Percentiles rank a stretch among this genome's conserved stretches.
Conservation (phyloP, 768 basidiomycete genomes). For the Tulasnella sp. region DNA sequence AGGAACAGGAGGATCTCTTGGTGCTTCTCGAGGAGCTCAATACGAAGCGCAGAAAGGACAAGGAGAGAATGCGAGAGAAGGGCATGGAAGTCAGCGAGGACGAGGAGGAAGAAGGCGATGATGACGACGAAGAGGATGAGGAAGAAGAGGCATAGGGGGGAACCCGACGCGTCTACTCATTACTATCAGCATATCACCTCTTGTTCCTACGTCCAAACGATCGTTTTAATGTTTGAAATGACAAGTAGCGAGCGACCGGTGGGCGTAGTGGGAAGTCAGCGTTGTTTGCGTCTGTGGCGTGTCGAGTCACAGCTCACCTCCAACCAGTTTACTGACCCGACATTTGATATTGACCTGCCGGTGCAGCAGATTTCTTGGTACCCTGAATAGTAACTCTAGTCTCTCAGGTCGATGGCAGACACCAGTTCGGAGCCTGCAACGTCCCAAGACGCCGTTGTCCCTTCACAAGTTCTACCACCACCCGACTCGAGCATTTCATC, state of each 20-base stretch:
- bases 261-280: neutral
- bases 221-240: neutral
- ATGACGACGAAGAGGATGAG: constrained; percentile 51
- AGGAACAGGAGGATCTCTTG: constrained; percentile 93
- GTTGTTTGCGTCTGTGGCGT: neutral
- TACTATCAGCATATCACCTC: neutral
- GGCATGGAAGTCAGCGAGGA: constrained; percentile 90
- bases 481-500: neutral
- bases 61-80: constrained; percentile 59
- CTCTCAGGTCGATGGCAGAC: neutral
- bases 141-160: constrained; percentile 8
- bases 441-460: too few relatives aligned
- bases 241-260: neutral
- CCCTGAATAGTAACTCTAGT: neutral
- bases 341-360: neutral
- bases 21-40: constrained; percentile 90
- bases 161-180: neutral
- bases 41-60: constrained; percentile 77
- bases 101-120: constrained; percentile 53
- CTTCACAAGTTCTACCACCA: too few relatives aligned
- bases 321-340: neutral
- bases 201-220: neutral
- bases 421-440: neutral
- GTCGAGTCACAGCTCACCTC: neutral
- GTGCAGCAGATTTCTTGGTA: neutral